Base-by-base conservation (phyloP, 345 rosid genomes). In the Capsella bursapastoris region DNA sequence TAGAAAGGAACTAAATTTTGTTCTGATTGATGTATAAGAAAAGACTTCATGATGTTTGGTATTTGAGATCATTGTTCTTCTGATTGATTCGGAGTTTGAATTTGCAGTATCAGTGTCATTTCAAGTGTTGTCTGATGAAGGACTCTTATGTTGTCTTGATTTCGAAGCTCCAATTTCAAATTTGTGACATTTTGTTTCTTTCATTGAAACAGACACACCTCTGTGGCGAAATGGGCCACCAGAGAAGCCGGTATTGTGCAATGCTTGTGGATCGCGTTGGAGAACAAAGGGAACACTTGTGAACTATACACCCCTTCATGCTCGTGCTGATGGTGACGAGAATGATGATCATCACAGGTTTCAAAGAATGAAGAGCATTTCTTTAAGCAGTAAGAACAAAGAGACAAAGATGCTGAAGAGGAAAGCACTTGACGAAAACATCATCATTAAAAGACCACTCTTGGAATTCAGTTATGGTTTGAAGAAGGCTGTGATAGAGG, bases 241-340 rank as follows among this genome's bases (percentile, higher is more conserved):
- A 0, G 99, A 96, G 77, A 96, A 96, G 86, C 99, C 98, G 2
- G 95, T 96, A 6, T 73, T 96, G 45, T 96, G 99, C 86, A 96
- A 96, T 86, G 99, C 99, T 10, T 96, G 99, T 76, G 99, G 99
- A 14, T 96, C 99, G 25, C 85, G 99, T 53, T 92, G 95, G 90
- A 86, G 99, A 74, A 85, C 92, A 64, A 91, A 90, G 57, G 96
- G 97, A 78, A 78, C 98, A 38, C 89, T 96, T 34, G 89, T 81
- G 57, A 90, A 96, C 64, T 96, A 96, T 55, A 86, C 87, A 8
- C 98, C 99, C 8, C 90, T 89, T 67, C 92, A 83, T 79, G 81
- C 90, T 35, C 90, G 90, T 48, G 83, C 87, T 13, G 98, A 90
- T 60, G 73, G 77, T 28, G 91, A 85, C 71, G 90, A 86, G 38